phyloP scores from a whole-genome alignment of 345 rosid species.

The Carallia pectinifolia region DNA sequence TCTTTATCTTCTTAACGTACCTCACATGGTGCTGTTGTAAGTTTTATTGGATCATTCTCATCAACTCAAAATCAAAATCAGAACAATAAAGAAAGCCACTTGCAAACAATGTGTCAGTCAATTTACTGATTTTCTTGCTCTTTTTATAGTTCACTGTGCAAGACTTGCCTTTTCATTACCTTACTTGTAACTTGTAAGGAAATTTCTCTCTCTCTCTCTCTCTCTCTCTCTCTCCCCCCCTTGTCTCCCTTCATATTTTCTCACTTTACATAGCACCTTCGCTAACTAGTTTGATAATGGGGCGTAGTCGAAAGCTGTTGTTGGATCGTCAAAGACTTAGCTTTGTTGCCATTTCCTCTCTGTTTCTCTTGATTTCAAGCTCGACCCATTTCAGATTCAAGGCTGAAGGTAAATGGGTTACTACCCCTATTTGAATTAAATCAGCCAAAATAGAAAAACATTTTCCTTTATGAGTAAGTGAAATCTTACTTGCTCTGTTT shows the following conservation, averaged over 20 bases:
- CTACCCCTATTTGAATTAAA: slow-evolving; percentile 19
- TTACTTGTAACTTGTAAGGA: slow-evolving; percentile 1
- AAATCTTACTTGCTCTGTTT: neutral
- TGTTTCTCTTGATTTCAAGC: slow-evolving; percentile 47
- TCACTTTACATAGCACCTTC: neutral
- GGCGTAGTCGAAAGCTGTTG: slow-evolving; percentile 6
- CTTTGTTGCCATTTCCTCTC: slow-evolving; percentile 33
- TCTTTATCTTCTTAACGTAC: too few relatives aligned
- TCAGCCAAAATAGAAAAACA: neutral
- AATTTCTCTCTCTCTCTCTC: neutral
- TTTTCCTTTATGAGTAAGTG: neutral
- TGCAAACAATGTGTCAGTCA: slow-evolving; percentile 25
- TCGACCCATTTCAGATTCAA: slow-evolving; percentile 46
- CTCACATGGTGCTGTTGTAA: too few relatives aligned
- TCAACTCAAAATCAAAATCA: slow-evolving; percentile 25
- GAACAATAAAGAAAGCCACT: slow-evolving; percentile 7
- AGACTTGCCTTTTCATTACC: neutral
- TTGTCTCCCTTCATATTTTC: slow-evolving; percentile 6
- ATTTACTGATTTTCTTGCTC: slow-evolving; percentile 27
- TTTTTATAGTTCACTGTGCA: neutral
- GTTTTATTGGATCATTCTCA: too few relatives aligned
- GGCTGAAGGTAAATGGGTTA: slow-evolving; percentile 55
- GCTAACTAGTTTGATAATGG: slow-evolving; percentile 15
- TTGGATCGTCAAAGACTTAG: slow-evolving; percentile 11
- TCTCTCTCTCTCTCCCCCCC: slow-evolving; percentile 5